phyloP scores from a whole-genome alignment of 495 filamentous ascomycete genomes.

The Schizothecium vesticola region DNA sequence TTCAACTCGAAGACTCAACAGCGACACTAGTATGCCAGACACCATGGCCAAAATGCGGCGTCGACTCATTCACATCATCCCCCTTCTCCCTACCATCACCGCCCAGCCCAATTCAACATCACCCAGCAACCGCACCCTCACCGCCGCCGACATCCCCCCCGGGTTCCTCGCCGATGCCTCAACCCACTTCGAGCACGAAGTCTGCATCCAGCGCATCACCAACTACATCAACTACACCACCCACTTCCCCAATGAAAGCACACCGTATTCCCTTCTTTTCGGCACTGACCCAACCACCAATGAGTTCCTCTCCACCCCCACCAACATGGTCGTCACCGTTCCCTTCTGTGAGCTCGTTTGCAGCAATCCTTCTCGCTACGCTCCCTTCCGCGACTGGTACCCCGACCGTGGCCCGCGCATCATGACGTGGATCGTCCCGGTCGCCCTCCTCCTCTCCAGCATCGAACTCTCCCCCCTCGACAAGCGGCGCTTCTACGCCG shows the following conservation, averaged over 20 bases:
- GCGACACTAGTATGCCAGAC: not conserved
- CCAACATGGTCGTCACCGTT: not conserved
- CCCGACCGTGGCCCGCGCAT: constrained; percentile 1
- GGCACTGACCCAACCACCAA: not conserved
- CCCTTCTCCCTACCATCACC: not conserved
- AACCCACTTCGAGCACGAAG: not conserved
- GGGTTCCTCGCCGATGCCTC: not conserved
- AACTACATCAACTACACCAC: not conserved
- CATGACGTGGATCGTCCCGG: constrained; percentile 8
- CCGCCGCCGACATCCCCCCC: not conserved
- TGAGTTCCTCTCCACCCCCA: not conserved
- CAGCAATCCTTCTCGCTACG: not conserved
- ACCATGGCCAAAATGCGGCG: no score
- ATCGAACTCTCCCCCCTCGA: constrained; percentile 9
- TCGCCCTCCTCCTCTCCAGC: constrained; percentile 11
- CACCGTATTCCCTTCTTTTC: not conserved
- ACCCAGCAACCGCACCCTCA: not conserved
- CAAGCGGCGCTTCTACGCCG: not conserved
- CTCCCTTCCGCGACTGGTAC: not conserved
- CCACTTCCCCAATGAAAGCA: not conserved
- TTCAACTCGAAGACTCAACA: not conserved
- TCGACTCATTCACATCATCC: not conserved
- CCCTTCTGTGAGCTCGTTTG: not conserved
- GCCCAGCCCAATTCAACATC: not conserved
- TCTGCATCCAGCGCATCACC: not conserved